Evolutionary conservation across 1,139 yeast genomes (phyloP).

Genomic region (Zhuliangozyma blackwelliae): DNA sequence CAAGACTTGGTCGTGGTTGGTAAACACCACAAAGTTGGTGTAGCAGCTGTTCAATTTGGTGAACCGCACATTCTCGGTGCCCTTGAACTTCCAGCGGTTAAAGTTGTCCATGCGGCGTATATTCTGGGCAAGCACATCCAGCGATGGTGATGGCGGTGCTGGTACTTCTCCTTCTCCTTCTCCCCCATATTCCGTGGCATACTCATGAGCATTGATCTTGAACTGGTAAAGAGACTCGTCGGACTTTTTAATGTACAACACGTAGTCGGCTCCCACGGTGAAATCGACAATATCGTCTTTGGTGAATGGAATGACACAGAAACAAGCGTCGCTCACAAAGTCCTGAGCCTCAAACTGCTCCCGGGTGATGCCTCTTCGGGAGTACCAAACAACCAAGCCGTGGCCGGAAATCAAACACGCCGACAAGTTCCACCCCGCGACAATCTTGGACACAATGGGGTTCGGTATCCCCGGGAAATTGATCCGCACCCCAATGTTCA

Average conservation of each 20-base stretch:
- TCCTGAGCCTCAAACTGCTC: conserved; percentile 17
- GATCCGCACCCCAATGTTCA: conserved; percentile 45
- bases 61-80: conserved; percentile 5
- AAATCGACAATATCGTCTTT: conserved; percentile 48
- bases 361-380: conserved; percentile 32
- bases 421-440: conserved; percentile 69
- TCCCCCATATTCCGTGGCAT: conserved; percentile 7
- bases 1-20: conserved; percentile 23
- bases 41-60: conserved; percentile 28
- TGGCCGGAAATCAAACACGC: conserved; percentile 46
- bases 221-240: conserved; percentile 44
- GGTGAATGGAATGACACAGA: conserved; percentile 38
- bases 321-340: conserved; percentile 29
- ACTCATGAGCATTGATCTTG: conserved; percentile 23
- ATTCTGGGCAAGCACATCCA: conserved; percentile 3
- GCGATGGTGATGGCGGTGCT: no score
- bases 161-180: conserved; percentile 4
- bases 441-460: conserved; percentile 28
- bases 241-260: conserved; percentile 43
- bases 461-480: conserved; percentile 27
- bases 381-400: conserved; percentile 62
- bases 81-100: conserved; percentile 27
- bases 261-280: conserved; percentile 48
- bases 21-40: conserved; percentile 23
- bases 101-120: conserved; percentile 15